Evolutionary conservation across 805 yeast species (phyloP), one percentile per base, ranked within the genome.

Genomic region (Naumovozyma baii): DNA sequence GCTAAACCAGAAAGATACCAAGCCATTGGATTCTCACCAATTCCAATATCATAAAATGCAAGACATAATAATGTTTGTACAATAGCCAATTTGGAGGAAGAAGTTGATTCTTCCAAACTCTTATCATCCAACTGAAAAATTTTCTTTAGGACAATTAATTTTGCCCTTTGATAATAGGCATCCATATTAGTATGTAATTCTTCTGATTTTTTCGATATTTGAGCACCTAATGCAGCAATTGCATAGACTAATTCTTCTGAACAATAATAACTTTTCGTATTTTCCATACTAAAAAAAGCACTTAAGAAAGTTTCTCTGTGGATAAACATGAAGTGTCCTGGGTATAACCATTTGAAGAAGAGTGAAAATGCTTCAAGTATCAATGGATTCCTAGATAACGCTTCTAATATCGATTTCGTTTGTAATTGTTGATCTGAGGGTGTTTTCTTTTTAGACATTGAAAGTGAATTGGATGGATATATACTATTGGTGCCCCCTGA

Each of bases 1-100:
- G 78, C 81, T 39, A 68, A 63, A 1, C 81, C 82, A 12, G 73
- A 64, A 20, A 74, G 59, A 67, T 74, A 69, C 83, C 81, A 76
- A 3, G 80, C 79, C 42, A 72, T 64, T 7, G 76, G 69, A 49
- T 73, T 74, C 38, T 68, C 62, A 2, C 80, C 80, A 40, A 64
- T 66, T 43, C 76, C 74, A 18, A 76, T 70, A 49, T 76, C 81
- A 52, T 74, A 75, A 42, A 74, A 68, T 9, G 80, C 77, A 12
- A 76, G 56, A 18, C 76, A 57, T 16, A 76, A 54, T 42, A 70
- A 67, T 22, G 78, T 66, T 53, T 76, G 82, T 28, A 76, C 54
- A 1, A 75, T 64, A 0, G 80, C 68, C 28, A 76, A 66, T 17
- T 73, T 66, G 0, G 69, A 64, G 14, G 67, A 66, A 31, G 71